Conservation (phyloP, 2,329 filamentous ascomycete species). For the Dactylellina haptotyla region DNA sequence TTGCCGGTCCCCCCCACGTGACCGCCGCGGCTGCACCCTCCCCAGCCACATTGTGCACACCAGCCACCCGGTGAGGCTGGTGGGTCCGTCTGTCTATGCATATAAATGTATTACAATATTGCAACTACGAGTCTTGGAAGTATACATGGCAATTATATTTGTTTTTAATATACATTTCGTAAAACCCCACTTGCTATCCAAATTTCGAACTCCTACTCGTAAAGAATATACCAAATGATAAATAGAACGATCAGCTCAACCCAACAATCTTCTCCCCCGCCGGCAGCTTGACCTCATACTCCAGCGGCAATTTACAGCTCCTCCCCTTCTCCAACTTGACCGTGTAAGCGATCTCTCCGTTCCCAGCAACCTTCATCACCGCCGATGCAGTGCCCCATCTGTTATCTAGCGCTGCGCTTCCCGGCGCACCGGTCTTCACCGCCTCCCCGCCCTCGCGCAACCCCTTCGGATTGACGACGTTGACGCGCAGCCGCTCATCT, state of each 20-base stretch:
- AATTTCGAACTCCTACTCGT: too few relatives aligned
- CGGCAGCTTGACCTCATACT: slow-evolving; percentile 72
- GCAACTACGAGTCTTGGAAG: too few relatives aligned
- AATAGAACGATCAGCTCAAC: slow-evolving; percentile 9
- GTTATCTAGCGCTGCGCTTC: slow-evolving; percentile 56
- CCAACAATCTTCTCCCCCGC: slow-evolving; percentile 63
- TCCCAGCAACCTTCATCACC: slow-evolving; percentile 69
- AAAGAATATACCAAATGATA: neutral
- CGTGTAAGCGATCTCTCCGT: slow-evolving; percentile 64
- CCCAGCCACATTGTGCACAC: slow-evolving; percentile 8
- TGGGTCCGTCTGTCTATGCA: too few relatives aligned
- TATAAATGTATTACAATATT: too few relatives aligned
- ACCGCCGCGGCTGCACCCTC: neutral
- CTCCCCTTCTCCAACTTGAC: slow-evolving; percentile 69
- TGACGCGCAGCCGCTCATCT: slow-evolving; percentile 69
- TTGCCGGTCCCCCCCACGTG: slow-evolving; percentile 25
- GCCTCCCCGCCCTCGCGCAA: slow-evolving; percentile 62
- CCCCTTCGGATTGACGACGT: slow-evolving; percentile 66
- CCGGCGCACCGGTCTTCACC: slow-evolving; percentile 60
- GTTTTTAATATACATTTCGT: too few relatives aligned
- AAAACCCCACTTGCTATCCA: too few relatives aligned
- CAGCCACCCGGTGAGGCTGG: too few relatives aligned
- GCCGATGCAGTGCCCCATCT: slow-evolving; percentile 68
- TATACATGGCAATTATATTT: too few relatives aligned
- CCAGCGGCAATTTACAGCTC: slow-evolving; percentile 68